Evolutionary conservation across 345 rosid genomes (phyloP).

Genomic region (Gossypium mustelinum): DNA sequence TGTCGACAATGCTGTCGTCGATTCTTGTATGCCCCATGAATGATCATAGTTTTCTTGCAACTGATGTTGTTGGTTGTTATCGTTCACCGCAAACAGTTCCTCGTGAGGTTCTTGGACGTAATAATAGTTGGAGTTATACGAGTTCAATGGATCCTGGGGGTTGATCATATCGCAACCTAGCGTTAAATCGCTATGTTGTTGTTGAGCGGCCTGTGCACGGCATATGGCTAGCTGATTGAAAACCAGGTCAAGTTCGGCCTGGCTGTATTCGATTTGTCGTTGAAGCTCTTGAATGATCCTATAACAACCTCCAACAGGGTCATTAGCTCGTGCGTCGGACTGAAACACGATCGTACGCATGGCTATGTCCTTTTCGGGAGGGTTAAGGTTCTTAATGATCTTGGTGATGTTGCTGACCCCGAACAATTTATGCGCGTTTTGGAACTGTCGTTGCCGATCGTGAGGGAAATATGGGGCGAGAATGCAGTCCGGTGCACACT

Average conservation of each 20-base stretch:
- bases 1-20: neutral
- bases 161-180: conserved; percentile 22
- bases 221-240: conserved; percentile 9
- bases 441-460: conserved; percentile 76
- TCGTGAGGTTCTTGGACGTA: conserved; percentile 16
- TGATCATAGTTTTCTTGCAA: neutral
- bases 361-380: conserved; percentile 69
- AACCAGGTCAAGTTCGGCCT: conserved; percentile 51
- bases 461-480: conserved; percentile 97
- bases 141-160: neutral
- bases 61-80: neutral
- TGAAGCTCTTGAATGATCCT: conserved; percentile 63
- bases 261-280: conserved; percentile 56
- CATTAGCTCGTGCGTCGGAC: conserved; percentile 79
- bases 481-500: conserved; percentile 89
- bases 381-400: conserved; percentile 62
- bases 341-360: conserved; percentile 84
- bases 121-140: neutral
- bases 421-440: conserved; percentile 86
- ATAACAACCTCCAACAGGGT: conserved; percentile 82
- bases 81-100: neutral
- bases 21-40: conserved; percentile 9
- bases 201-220: conserved; percentile 11
- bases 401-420: conserved; percentile 89
- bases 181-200: conserved; percentile 14